These are phyloP conservation scores for Dothideomycetidae sp. DNA, from an alignment of 2,329 filamentous ascomycete genomes.

Conservation along the genomic window DNA sequence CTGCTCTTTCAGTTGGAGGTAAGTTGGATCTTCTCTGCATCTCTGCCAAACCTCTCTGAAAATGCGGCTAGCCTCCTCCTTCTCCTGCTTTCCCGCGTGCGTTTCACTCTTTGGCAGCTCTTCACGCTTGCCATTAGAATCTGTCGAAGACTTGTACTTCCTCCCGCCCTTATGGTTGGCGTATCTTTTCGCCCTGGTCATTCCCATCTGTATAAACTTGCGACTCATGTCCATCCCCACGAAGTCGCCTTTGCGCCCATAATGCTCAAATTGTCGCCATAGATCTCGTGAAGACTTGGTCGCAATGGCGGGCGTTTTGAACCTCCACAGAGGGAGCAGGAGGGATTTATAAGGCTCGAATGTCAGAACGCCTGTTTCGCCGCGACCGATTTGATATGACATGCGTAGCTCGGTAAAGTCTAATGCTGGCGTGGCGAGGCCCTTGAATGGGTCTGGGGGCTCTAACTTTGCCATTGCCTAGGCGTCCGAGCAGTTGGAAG, in stretches of 20 bases:
- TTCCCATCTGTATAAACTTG: conserved; percentile 53
- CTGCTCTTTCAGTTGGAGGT: conserved; percentile 30
- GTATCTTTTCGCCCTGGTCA: conserved; percentile 47
- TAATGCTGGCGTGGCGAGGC: conserved; percentile 3
- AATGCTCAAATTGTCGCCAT: conserved; percentile 38
- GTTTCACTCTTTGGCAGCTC: conserved; percentile 31
- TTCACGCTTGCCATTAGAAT: conserved; percentile 12
- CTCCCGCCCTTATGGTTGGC: conserved; percentile 41
- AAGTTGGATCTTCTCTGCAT: conserved; percentile 32
- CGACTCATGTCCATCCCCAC: conserved; percentile 51
- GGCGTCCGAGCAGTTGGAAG: conserved; percentile 3
- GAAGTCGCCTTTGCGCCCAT: conserved; percentile 40
- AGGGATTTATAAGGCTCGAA: conserved; percentile 50
- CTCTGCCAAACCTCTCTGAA: conserved; percentile 38
- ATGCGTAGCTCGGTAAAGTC: conserved; percentile 24
- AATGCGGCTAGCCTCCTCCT: conserved; percentile 34
- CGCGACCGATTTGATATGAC: conserved; percentile 44
- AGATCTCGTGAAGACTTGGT: conserved; percentile 35
- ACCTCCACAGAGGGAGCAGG: conserved; percentile 46
- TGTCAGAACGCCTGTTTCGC: conserved; percentile 47
- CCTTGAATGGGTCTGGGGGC: conserved; percentile 3
- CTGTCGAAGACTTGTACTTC: conserved; percentile 10
- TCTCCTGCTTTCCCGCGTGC: conserved; percentile 36
- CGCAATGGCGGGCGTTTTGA: conserved; percentile 40
- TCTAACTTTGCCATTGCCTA: neutral